Evolutionary conservation across 2,329 filamentous ascomycete genomes (phyloP).

Genomic region (Alternaria hordeiaustralica): DNA sequence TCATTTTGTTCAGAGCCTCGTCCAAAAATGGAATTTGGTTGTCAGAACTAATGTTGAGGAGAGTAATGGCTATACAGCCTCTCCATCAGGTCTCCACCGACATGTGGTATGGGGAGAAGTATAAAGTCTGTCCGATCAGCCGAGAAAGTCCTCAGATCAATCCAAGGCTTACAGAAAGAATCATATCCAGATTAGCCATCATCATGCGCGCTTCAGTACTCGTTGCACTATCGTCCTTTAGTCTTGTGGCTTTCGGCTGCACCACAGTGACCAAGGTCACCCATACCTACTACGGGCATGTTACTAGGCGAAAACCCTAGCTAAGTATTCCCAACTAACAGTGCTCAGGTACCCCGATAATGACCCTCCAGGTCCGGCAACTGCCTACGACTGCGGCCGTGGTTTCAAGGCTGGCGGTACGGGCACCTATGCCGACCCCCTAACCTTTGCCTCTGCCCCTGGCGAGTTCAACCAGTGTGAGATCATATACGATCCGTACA

Average conservation of each 20-base stretch:
- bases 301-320: not conserved
- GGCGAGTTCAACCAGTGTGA: slow-evolving; percentile 54
- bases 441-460: slow-evolving; percentile 53
- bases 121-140: not conserved
- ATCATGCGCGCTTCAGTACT: slow-evolving; percentile 8
- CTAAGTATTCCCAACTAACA: not conserved
- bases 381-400: slow-evolving; percentile 36
- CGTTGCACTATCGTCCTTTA: slow-evolving; percentile 7
- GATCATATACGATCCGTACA: slow-evolving; percentile 54
- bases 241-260: slow-evolving; percentile 6
- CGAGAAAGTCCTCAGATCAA: not conserved
- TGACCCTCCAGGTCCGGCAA: slow-evolving; percentile 27
- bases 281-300: slow-evolving; percentile 31
- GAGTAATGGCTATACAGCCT: not conserved
- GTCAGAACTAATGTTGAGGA: not conserved
- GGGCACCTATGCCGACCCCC: slow-evolving; percentile 52
- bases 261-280: slow-evolving; percentile 11
- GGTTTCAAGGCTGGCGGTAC: slow-evolving; percentile 49
- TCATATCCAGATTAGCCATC: not conserved
- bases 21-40: not conserved
- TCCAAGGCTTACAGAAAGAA: not conserved
- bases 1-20: not conserved
- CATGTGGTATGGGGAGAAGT: not conserved
- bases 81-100: not conserved
- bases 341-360: slow-evolving; percentile 30